Evolutionary conservation across 352 stramenopile genomes (phyloP).

Genomic region (Chrysophaeum taylorii): DNA sequence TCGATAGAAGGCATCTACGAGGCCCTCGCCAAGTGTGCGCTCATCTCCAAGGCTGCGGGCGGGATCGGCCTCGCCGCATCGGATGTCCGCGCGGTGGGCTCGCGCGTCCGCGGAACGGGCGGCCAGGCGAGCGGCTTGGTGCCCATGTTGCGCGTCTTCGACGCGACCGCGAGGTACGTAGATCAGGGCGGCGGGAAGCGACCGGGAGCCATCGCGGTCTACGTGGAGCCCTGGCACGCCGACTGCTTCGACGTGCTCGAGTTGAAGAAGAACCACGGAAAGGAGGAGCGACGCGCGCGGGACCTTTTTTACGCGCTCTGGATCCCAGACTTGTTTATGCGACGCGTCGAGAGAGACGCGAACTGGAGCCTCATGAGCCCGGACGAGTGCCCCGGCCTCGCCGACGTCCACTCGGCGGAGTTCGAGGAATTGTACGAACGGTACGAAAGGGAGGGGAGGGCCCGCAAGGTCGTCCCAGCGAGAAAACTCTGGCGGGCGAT

Average conservation of each 20-base stretch:
- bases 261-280: conserved; percentile 96
- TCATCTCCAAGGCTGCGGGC: conserved; percentile 82
- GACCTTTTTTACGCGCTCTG: conserved; percentile 97
- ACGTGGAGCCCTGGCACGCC: conserved; percentile 95
- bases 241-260: conserved; percentile 95
- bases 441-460: conserved; percentile 82
- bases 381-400: conserved; percentile 77
- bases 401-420: conserved; percentile 77
- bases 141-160: conserved; percentile 95
- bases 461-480: conserved; percentile 77
- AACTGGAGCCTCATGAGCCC: conserved; percentile 95
- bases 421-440: conserved; percentile 85
- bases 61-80: conserved; percentile 93
- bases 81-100: conserved; percentile 89
- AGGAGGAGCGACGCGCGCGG: conserved; percentile 86
- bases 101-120: conserved; percentile 90
- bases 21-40: conserved; percentile 88
- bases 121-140: conserved; percentile 91
- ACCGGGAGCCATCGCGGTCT: conserved; percentile 93
- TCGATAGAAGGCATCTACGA: conserved; percentile 97
- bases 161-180: conserved; percentile 91
- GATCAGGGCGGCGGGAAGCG: conserved; percentile 77
- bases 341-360: conserved; percentile 84
- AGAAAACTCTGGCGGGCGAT: conserved; percentile 93
- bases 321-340: conserved; percentile 98